Percentiles rank a stretch among this genome's conserved stretches.
Conservation (phyloP, 1,284 basidiomycete genomes). For the Gomphus bonarii region DNA sequence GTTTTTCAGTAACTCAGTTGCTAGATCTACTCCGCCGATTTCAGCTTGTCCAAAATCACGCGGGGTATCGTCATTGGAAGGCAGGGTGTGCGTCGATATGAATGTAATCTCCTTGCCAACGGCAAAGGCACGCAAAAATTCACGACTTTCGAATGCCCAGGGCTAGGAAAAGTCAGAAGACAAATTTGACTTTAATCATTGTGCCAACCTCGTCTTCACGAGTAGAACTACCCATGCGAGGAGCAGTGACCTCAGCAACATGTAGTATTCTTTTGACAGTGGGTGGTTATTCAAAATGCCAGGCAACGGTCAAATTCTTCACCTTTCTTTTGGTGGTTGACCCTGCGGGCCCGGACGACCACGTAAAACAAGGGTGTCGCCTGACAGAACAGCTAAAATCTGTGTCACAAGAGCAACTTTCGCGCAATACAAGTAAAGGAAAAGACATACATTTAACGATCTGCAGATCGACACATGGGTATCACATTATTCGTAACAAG, state of each 20-base stretch:
- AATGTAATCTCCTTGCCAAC: constrained; percentile 88
- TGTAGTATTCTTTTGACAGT: constrained; percentile 60
- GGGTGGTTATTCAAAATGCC: constrained; percentile 8
- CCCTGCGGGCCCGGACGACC: constrained; percentile 70
- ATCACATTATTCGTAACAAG: constrained; percentile 2
- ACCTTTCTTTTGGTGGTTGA: constrained; percentile 84
- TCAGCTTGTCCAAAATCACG: constrained; percentile 72
- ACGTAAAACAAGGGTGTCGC: constrained; percentile 79
- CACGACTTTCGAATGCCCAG: constrained; percentile 88
- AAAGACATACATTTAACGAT: constrained; percentile 56
- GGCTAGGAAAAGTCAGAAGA: constrained; percentile 35
- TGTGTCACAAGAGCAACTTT: constrained; percentile 16
- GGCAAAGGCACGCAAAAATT: constrained; percentile 75
- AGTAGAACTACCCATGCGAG: constrained; percentile 67
- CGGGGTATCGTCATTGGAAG: constrained; percentile 48
- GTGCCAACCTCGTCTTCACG: constrained; percentile 76
- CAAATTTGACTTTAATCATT: neutral
- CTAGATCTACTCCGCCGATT: constrained; percentile 62
- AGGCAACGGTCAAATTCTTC: constrained; percentile 15
- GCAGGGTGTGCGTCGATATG: constrained; percentile 63
- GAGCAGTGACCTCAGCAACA: constrained; percentile 75
- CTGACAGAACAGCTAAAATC: constrained; percentile 70
- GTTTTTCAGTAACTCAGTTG: constrained; percentile 67
- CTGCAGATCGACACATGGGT: constrained; percentile 26
- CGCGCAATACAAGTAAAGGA: constrained; percentile 11